Base-by-base conservation (phyloP, 2,329 filamentous ascomycete species). In the Arthrinium puccinioides region DNA sequence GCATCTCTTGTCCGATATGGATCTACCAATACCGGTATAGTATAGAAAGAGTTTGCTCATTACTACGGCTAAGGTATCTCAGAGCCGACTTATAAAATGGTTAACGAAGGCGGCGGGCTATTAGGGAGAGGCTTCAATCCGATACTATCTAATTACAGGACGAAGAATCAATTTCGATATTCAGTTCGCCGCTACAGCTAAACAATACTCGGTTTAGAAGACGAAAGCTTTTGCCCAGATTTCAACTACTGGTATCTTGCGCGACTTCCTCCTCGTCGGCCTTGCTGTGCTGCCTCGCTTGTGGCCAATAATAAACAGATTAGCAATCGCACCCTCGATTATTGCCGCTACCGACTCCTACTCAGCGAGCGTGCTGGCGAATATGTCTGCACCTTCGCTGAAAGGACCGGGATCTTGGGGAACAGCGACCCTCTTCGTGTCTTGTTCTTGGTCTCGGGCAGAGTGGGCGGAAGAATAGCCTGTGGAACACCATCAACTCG, bases 321-420 rank as follows among this genome's bases (percentile, higher is more conserved):
- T 19, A 37, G 38, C 33, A 40, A 33, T 40, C 34, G 38, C 33
- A 36, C 34, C 38, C 38, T 40, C 33, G 38, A 40, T 40, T 34
- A 29, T n/a, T 28, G 32, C 37, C 34, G 29, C 21, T 27, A 37
- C 38, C 31, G 33, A 21, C 33, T 37, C 33, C 34, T 40, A 37
- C 33, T 33, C 23, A 21, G 11, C 26, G 32, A 36, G 23, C 38
- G 38, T 21, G 38, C 38, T n/a, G 25, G 15, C 38, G 16, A 30
- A n/a, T n/a, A n/a, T n/a, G n/a, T n/a, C n/a, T n/a, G 38, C 38
- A 15, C 38, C 11, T 31, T 36, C 38, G 38, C 27, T 27, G 38
- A 40, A 40, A 40, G 38, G 38, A 40, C 31, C 27, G 31, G 38
- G 38, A 37, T 40, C 28, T 37, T 37, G 38, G 38, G 38, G 23